These are phyloP conservation scores for Brasenia schreberi DNA, from an alignment of 164 flowering plant genomes.

Conservation along the genomic window DNA sequence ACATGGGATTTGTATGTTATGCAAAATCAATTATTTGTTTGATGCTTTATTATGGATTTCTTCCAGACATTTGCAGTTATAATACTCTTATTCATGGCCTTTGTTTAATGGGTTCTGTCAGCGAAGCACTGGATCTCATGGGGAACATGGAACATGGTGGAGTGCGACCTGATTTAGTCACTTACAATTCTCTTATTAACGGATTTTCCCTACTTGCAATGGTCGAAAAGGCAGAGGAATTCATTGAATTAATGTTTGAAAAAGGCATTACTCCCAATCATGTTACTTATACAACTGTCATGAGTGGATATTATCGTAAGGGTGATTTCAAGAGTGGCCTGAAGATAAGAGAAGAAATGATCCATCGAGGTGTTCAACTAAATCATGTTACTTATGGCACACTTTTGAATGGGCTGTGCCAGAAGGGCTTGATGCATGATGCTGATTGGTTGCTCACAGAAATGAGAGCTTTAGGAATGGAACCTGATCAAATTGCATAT, in stretches of 20 bases:
- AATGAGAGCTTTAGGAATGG: conserved; percentile 30
- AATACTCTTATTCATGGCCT: conserved; percentile 73
- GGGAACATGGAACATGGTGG: conserved; percentile 53
- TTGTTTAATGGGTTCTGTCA: conserved; percentile 46
- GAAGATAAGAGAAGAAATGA: conserved; percentile 35
- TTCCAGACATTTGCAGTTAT: conserved; percentile 55
- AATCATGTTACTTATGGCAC: conserved; percentile 30
- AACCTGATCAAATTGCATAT: conserved; percentile 41
- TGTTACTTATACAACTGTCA: conserved; percentile 36
- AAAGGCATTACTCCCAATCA: conserved; percentile 33
- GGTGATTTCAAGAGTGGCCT: conserved; percentile 42
- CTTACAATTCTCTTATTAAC: conserved; percentile 48
- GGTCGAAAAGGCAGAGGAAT: conserved; percentile 26
- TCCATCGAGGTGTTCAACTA: conserved; percentile 30
- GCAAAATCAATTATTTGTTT: conserved; percentile 49
- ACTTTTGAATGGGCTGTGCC: conserved; percentile 49
- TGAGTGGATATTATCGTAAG: conserved; percentile 40
- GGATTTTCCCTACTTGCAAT: conserved; percentile 44
- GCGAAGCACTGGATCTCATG: conserved; percentile 43
- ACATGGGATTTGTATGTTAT: conserved; percentile 37
- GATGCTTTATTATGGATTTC: conserved; percentile 53
- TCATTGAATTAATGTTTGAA: conserved; percentile 24
- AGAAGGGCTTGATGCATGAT: conserved; percentile 29
- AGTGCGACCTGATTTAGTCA: conserved; percentile 48
- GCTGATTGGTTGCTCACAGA: conserved; percentile 41